Percentiles rank a stretch among this genome's conserved stretches.
These are phyloP conservation scores for Leptographium lundbergii DNA, from an alignment of 2,329 filamentous ascomycete species.

Conservation along the genomic window DNA sequence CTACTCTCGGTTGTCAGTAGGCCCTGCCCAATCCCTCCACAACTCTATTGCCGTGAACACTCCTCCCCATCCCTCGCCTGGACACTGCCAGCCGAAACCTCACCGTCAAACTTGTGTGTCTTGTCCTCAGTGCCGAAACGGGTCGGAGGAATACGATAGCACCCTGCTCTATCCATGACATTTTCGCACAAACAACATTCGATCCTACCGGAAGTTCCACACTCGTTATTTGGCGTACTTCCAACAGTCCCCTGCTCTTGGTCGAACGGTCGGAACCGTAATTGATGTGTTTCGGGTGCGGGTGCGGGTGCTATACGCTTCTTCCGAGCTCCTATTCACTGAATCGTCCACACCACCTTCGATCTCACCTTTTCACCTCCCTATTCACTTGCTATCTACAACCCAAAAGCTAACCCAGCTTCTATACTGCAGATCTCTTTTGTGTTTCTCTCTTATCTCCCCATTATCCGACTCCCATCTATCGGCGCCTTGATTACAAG, in stretches of 20 bases:
- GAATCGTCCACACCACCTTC: not conserved
- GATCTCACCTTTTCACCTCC: not conserved
- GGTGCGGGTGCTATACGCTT: not conserved
- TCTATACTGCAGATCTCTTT: not conserved
- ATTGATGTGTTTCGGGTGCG: not conserved
- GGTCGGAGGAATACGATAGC: not conserved
- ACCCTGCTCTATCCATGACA: not conserved
- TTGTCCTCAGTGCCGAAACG: not conserved
- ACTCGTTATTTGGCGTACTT: not conserved
- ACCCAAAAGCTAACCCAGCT: not conserved
- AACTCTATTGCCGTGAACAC: not conserved
- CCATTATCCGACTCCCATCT: not conserved
- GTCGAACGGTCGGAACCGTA: not conserved
- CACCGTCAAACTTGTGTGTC: not conserved
- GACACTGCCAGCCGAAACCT: not conserved
- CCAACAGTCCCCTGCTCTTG: not conserved
- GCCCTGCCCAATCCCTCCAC: slow-evolving; percentile 3
- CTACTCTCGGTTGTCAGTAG: slow-evolving; percentile 2
- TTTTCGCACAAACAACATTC: not conserved
- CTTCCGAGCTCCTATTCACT: not conserved
- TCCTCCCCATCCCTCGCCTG: not conserved
- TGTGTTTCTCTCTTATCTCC: not conserved
- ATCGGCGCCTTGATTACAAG: not conserved
- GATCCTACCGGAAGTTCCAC: not conserved
- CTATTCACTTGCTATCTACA: not conserved